Evolutionary conservation across 768 basidiomycete genomes (phyloP).

Genomic region (Mycena alexandri): DNA sequence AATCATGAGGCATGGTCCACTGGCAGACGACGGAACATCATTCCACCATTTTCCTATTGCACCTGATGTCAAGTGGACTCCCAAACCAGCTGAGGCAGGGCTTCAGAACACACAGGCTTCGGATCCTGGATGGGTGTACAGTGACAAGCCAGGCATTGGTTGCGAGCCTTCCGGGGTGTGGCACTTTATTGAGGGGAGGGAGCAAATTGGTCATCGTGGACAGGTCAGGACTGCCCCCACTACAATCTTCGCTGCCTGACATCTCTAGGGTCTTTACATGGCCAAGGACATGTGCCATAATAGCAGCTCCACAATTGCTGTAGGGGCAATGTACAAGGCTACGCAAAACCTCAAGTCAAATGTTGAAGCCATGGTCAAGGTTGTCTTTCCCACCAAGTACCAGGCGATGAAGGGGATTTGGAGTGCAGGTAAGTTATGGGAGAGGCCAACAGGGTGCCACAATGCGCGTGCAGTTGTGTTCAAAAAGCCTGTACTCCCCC

Average conservation of each 20-base stretch:
- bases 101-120: background rate
- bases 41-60: background rate
- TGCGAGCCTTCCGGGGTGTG: background rate
- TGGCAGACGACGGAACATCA: background rate
- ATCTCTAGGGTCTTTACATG: background rate
- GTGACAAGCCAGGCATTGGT: background rate
- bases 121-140: background rate
- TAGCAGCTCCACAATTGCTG: background rate
- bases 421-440: background rate
- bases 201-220: constrained; percentile 6
- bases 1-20: constrained; percentile 3
- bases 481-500: background rate
- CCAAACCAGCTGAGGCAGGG: background rate
- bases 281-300: constrained; percentile 1
- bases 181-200: constrained; percentile 3
- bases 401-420: background rate
- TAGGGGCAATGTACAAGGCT: background rate
- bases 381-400: background rate
- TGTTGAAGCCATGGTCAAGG: background rate
- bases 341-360: background rate
- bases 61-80: background rate
- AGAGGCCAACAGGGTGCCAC: background rate
- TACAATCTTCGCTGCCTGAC: constrained; percentile 36
- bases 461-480: background rate
- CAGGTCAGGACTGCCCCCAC: constrained; percentile 13